Evolutionary conservation across 2,329 filamentous ascomycete genomes (phyloP), one percentile per base, ranked within the genome.

Genomic region (Stagonosporopsis rhizophila): DNA sequence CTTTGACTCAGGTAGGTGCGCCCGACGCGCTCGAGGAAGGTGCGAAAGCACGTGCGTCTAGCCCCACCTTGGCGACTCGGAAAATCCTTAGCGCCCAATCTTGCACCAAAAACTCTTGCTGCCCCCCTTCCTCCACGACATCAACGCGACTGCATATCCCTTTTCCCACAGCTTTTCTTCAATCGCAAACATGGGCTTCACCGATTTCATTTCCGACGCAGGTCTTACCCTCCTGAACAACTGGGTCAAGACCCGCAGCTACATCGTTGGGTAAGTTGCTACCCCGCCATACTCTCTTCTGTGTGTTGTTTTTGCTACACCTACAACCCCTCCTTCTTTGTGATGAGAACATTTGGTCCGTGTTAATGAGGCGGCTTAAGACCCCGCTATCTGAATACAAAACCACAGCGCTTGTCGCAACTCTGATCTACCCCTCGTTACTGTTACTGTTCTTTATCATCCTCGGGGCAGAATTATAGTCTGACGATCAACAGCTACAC

Each of bases 321-420:
- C 62, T 61, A 62, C 66, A 56, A 58, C 61, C 62, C 65, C 44
- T 45, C 64, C 67, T 77, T 75, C 64, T 78, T 76, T 69, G 84
- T 89, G 90, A 93, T 92, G 90, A 93, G 84, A 89, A 84, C 83
- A 83, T 88, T 93, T 93, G 89, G 91, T 94, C 91, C 90, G 90
- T 94, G 90, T 95, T 94, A 87, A 91, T 86, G 89, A 94, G 89
- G 87, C 88, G 89, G 86, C 85, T 92, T 90, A 94, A 94, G 90
- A 93, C 89, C 83, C 90, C 89, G 88, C 87, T 80, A 82, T 77
- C 85, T 89, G 91, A 91, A 85, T 90, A 91, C 82, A 82, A 75
- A 83, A 84, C 85, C 88, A 87, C 47, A 83, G 88, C 85, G 85
- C 83, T 84, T 82, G 82, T 85, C 89, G 89, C 89, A 90, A 78